phyloP scores from a whole-genome alignment of 805 yeast genomes.

The Blastobotrys chiropterorum region DNA sequence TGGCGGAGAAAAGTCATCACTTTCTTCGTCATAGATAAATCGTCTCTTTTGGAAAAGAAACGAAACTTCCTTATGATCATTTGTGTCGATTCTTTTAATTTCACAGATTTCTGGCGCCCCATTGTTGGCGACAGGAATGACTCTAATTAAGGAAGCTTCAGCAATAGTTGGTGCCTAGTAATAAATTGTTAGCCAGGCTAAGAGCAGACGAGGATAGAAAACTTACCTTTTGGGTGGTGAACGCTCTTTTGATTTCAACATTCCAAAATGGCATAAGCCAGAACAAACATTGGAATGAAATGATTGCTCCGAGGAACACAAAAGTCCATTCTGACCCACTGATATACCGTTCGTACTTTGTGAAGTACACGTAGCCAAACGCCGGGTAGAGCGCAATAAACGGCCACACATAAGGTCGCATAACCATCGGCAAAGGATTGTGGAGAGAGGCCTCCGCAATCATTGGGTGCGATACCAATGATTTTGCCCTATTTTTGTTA shows the following conservation, averaged over 20 bases:
- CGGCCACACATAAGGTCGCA: constrained; percentile 79
- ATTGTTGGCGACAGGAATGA: constrained; percentile 76
- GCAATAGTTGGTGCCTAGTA: constrained; percentile 42
- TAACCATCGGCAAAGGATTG: constrained; percentile 52
- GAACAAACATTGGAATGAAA: constrained; percentile 67
- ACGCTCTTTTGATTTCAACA: constrained; percentile 56
- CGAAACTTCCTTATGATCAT: constrained; percentile 54
- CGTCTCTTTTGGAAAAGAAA: constrained; percentile 91
- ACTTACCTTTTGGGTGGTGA: constrained; percentile 46
- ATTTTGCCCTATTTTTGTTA: constrained; percentile 4
- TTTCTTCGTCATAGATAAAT: constrained; percentile 57
- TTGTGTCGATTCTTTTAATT: constrained; percentile 43
- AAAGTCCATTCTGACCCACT: constrained; percentile 95
- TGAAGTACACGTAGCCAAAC: constrained; percentile 56
- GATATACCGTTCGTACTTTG: constrained; percentile 72
- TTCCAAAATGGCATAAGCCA: constrained; percentile 96
- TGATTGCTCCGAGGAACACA: constrained; percentile 68
- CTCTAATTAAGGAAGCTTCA: constrained; percentile 66
- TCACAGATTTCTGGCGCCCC: constrained; percentile 78
- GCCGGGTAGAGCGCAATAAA: constrained; percentile 63
- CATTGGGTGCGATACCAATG: constrained; percentile 62
- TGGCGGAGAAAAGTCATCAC: constrained; percentile 69
- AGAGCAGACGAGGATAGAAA: neutral
- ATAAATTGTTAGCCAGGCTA: neutral
- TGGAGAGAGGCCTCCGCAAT: constrained; percentile 68